Base-by-base conservation (phyloP, 179 eudicot species). In the Pouteria campechiana region DNA sequence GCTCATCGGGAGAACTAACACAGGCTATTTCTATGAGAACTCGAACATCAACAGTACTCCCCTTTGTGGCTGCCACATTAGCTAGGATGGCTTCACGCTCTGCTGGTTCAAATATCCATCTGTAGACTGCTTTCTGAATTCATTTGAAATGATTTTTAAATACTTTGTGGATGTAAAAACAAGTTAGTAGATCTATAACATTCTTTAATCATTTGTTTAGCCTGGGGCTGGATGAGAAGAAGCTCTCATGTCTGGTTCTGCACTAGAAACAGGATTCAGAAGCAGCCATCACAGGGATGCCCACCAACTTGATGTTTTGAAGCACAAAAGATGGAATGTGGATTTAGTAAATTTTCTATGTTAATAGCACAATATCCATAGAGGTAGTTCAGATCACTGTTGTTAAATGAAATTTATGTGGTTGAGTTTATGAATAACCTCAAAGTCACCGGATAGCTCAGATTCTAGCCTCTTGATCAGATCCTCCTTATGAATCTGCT, bases 71-170 rank as follows among this genome's bases (percentile, higher is more conserved):
- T 1, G 88, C 95, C 2, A 55, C 74, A 25, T 81, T 47, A 4
- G 80, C 69, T 0, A 81, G 43, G 14, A 85, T 81, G 1, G 88
- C 87, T 43, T 81, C 83, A 37, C 93, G 58, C 13, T 85, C 95
- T 13, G 44, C 39, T 46, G 92, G 92, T 12, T 85, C 87, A 64
- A 78, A 34, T 41, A 75, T 68, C 93, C 93, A 85, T 27, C 79
- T 54, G 49, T 68, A 78, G 31, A 81, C 69, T 25, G 81, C 93
- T 64, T 65, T 71, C 95, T 81, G 36, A 31, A 4, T 28, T 7
- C 0, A 3, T 13, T 20, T 20, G 0, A 22, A 5, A 32, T 7
- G 17, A 16, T 15, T 31, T 12, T 21, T 8, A n/a, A 41, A 2
- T 41, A 1, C 7, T 25, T 7, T 12, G 13, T 5, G 11, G 21